These are phyloP conservation scores for Aureobasidium lini DNA, from an alignment of 2,329 filamentous ascomycete species.

Conservation along the genomic window DNA sequence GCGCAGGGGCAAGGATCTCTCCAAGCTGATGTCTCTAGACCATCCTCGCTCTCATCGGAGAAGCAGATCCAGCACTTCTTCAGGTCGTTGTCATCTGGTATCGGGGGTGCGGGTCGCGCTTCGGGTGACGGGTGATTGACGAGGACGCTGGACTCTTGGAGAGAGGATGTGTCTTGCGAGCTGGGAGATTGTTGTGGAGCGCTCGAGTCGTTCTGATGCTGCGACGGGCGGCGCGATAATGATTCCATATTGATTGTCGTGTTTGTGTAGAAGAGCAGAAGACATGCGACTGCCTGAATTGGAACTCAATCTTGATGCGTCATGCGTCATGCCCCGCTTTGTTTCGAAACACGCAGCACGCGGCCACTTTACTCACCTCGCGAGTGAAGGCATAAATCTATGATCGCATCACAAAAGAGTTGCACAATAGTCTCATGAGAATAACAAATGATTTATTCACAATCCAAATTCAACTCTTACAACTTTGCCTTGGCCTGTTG, in stretches of 20 bases:
- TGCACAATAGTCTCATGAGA: too few species aligned
- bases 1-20: constrained; percentile 85
- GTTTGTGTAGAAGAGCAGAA: too few species aligned
- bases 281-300: too few species aligned
- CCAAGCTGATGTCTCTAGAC: constrained; percentile 60
- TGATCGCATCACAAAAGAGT: too few species aligned
- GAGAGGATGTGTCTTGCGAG: neutral
- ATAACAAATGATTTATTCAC: too few species aligned
- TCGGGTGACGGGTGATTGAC: neutral
- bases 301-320: too few species aligned
- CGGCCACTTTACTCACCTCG: too few species aligned
- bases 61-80: constrained; percentile 65
- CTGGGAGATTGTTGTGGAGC: neutral
- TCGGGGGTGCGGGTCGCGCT: neutral
- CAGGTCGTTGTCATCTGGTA: constrained; percentile 28
- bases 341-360: too few species aligned
- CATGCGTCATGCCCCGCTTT: too few species aligned
- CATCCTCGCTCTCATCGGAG: constrained; percentile 57
- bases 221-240: neutral
- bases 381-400: too few species aligned
- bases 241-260: neutral
- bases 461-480: neutral
- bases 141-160: constrained; percentile 6
- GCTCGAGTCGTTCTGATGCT: neutral
- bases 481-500: constrained; percentile 7